Evolutionary conservation across 164 flowering plant species (phyloP), one percentile per base, ranked within the genome.

Genomic region (Hamamelis virginiana): DNA sequence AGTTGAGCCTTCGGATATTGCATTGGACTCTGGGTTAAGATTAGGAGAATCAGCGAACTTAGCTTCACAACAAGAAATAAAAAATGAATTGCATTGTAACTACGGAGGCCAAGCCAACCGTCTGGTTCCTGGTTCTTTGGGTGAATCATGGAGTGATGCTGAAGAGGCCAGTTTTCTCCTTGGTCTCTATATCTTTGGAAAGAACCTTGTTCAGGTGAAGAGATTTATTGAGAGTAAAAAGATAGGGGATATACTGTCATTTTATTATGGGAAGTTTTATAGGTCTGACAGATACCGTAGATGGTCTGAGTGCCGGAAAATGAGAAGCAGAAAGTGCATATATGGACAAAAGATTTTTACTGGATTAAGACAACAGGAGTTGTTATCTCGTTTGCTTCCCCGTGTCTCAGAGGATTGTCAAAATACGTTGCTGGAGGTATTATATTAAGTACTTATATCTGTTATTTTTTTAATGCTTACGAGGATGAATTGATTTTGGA

Each of bases 131-230:
- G 91, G 86, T 3, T 69, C 72, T 3, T 26, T 59, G n/a, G 66
- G 72, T 27, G 77, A 59, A 9, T 14, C 77, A 9, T 95, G 98
- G 99, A 84, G 70, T 72, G 87, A 86, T 65, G 27, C 74, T 61
- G 98, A 95, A 65, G 78, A 75, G 64, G 81, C 70, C 27, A 78
- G 84, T 69, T 86, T 95, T 76, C 79, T 95, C 63, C 93, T 95
- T 53, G 92, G 96, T 61, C 75, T 95, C n/a, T 90, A 92, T 69
- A 85, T 92, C 12, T 91, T 90, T 75, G 96, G 95, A 62, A 95
- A 95, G 78, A 90, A 91, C 65, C 86, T 95, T 62, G 78, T 76
- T 70, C 84, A 73, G 47, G 82, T 90, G 59, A 67, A 78, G 83
- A 85, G 59, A 53, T 93, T 95, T 78, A 58, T 89, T 43, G 93